Base-by-base conservation (phyloP, 2,329 filamentous ascomycete genomes). In the Calonectria multiphialidica region DNA sequence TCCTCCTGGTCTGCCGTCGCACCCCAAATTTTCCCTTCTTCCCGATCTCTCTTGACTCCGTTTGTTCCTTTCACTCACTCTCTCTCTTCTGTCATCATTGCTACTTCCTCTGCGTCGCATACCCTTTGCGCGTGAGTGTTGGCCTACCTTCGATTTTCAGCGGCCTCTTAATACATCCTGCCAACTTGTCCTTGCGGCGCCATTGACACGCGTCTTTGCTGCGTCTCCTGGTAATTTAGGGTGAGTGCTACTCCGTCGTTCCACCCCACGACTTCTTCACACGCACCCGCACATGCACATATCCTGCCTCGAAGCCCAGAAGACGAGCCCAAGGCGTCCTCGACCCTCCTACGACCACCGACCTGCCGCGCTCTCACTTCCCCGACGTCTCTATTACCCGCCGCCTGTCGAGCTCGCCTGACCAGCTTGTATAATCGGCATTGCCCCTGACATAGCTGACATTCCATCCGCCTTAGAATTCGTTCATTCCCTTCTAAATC, bases 121-220 rank as follows among this genome's bases (percentile, higher is more conserved):
- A 37, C 68, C 69, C 72, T 72, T 78, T 71, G 76, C 77, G 79
- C 77, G 75, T 77, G 77, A 78, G 78, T 80, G 76, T 65, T 70
- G 77, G 77, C 75, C 67, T 70, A 64, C 70, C 66, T 65, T 75
- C 68, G 69, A 75, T 71, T 75, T 62, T 25, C 65, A 35, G 37
- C 64, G 77, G 75, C 72, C 75, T 68, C 75, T 72, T 80, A 78
- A 70, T 76, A 76, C 74, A 72, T 74, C 75, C 79, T 74, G 70
- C 76, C 74, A 79, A 77, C 77, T 76, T 71, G 76, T 78, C 74
- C 74, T 80, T 76, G 75, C 78, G 74, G 77, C 74, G 74, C 78
- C 76, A 78, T 82, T 80, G 81, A 83, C 79, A 82, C 82, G 81
- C 82, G 82, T 82, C 73, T 77, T 68, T 71, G 78, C 80, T 81